phyloP scores from a whole-genome alignment of 1,284 basidiomycete genomes.

The Hortiboletus rubellus region DNA sequence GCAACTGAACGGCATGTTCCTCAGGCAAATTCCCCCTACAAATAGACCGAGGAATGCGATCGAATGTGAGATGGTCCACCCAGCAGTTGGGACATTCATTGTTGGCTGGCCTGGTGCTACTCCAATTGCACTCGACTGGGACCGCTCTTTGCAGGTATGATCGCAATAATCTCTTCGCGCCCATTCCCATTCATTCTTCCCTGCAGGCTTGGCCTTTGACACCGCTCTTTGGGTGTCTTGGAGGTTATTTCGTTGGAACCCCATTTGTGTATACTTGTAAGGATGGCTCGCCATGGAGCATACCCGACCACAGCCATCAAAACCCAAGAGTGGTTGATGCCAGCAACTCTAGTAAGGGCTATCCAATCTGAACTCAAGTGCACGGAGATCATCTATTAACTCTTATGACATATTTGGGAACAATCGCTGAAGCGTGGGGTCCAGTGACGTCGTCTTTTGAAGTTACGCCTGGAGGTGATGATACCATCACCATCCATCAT shows the following conservation, averaged over 20 bases:
- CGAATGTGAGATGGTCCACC: conserved; percentile 81
- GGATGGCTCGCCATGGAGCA: conserved; percentile 45
- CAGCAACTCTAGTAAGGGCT: background rate
- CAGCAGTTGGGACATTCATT: conserved; percentile 67
- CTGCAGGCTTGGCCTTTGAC: conserved; percentile 78
- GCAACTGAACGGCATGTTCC: conserved; percentile 4
- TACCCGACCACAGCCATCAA: conserved; percentile 16
- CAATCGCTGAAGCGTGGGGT: conserved; percentile 63
- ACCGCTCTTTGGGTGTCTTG: conserved; percentile 64
- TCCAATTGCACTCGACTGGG: conserved; percentile 92
- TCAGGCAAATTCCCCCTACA: conserved; percentile 31
- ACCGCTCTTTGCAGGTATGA: conserved; percentile 90
- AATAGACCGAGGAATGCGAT: conserved; percentile 55
- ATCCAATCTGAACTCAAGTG: conserved; percentile 21
- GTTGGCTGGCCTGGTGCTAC: conserved; percentile 82
- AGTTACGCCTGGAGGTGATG: conserved; percentile 60
- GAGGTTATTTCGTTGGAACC: conserved; percentile 68
- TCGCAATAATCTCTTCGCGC: background rate
- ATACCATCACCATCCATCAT: conserved; percentile 1
- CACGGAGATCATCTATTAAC: conserved; percentile 74
- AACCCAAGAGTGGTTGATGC: conserved; percentile 21
- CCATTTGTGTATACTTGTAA: conserved; percentile 55
- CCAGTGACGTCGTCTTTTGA: conserved; percentile 69
- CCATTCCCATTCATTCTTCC: background rate
- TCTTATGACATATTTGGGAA: conserved; percentile 83